Conservation (phyloP, 768 basidiomycete genomes). For the Agaricus sinodeliciosus region DNA sequence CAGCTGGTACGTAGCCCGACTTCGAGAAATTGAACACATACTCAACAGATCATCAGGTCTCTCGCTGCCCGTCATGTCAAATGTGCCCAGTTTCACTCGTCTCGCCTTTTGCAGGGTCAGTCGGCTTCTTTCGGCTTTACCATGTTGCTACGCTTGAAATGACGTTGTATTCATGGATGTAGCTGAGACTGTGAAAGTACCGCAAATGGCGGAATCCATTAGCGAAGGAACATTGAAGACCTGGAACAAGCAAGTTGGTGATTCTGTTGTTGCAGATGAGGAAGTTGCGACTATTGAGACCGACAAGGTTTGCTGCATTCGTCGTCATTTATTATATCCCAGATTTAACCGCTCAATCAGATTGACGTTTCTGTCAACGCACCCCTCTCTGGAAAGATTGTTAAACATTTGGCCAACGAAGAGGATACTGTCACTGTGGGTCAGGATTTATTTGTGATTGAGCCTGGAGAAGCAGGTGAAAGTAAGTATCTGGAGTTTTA, state of each 20-base stretch:
- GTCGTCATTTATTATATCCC: conserved; percentile 12
- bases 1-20: conserved; percentile 14
- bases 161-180: background rate
- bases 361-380: conserved; percentile 98
- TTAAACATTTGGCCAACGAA: conserved; percentile 80
- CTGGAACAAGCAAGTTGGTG: conserved; percentile 92
- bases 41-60: conserved; percentile 30
- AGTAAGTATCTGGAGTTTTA: conserved; percentile 26
- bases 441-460: conserved; percentile 89
- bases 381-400: conserved; percentile 79
- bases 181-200: conserved; percentile 91
- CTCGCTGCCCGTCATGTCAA: conserved; percentile 37
- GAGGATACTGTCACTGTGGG: conserved; percentile 94
- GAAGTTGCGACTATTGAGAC: conserved; percentile 98
- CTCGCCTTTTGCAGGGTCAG: conserved; percentile 63
- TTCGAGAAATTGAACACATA: background rate
- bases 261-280: conserved; percentile 86
- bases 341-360: conserved; percentile 31
- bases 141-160: background rate
- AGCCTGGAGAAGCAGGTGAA: conserved; percentile 64
- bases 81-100: conserved; percentile 63
- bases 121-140: conserved; percentile 4
- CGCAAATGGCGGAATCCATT: conserved; percentile 98
- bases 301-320: conserved; percentile 67
- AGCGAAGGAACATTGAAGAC: conserved; percentile 94